These are phyloP conservation scores for Medicago ruthenica DNA, from an alignment of 306 rosid species.

Conservation along the genomic window DNA sequence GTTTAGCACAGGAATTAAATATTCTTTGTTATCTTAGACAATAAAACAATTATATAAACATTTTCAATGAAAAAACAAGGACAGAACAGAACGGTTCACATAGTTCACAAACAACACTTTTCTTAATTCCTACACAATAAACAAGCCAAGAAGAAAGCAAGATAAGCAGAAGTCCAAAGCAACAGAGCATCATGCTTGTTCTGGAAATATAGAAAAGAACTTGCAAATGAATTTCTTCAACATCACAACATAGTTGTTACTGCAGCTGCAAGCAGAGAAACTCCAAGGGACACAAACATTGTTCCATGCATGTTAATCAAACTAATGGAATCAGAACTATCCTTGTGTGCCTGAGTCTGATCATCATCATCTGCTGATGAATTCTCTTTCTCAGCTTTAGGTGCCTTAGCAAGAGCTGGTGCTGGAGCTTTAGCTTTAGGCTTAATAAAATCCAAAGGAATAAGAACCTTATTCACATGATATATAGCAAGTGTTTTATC, in stretches of 20 bases:
- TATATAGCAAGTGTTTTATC: constrained; percentile 70
- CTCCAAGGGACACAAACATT: constrained; percentile 39
- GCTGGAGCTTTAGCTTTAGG: constrained; percentile 61
- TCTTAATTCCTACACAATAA: constrained; percentile 9
- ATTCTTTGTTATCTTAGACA: constrained; percentile 27
- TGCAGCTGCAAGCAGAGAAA: constrained; percentile 35
- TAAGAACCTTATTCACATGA: constrained; percentile 60
- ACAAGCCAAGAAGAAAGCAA: constrained; percentile 29
- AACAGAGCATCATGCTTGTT: constrained; percentile 17
- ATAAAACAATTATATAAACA: constrained; percentile 34
- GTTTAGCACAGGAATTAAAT: constrained; percentile 16
- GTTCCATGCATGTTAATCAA: constrained; percentile 24
- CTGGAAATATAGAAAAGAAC: constrained; percentile 4
- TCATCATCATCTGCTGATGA: constrained; percentile 44
- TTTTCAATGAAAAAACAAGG: constrained; percentile 36
- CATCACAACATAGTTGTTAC: constrained; percentile 5
- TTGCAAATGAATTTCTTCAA: constrained; percentile 11
- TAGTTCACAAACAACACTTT: constrained; percentile 21
- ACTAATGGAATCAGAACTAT: constrained; percentile 39
- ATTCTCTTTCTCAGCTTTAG: constrained; percentile 56
- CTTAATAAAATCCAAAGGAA: constrained; percentile 59
- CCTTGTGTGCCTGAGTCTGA: constrained; percentile 33
- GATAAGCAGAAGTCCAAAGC: constrained; percentile 33
- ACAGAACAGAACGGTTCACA: constrained; percentile 30
- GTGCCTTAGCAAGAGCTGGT: constrained; percentile 46